A percentile compares a stretch with the other conserved stretches of the same genome.
Evolutionary conservation across 345 rosid genomes (phyloP).

Genomic region (Hirschfeldia incana): DNA sequence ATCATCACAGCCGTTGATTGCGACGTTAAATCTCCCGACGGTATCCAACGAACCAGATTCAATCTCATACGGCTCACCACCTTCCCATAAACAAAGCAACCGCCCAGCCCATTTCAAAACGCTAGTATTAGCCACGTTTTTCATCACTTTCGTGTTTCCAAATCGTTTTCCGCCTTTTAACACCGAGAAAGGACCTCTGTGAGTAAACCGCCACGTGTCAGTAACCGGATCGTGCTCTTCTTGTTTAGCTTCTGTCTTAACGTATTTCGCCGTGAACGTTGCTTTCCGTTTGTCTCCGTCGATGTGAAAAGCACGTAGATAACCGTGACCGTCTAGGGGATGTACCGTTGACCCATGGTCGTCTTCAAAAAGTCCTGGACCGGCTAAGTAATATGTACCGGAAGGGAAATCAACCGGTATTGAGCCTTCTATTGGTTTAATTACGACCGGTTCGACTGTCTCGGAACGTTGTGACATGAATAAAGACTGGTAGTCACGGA

Average conservation of each 20-base stretch:
- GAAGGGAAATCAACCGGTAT: conserved; percentile 71
- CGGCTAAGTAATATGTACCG: conserved; percentile 81
- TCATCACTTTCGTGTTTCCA: conserved; percentile 91
- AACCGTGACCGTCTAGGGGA: conserved; percentile 91
- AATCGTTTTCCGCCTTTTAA: conserved; percentile 65
- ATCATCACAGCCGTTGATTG: conserved; percentile 44
- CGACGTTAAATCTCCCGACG: conserved; percentile 49
- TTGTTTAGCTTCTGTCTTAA: conserved; percentile 75
- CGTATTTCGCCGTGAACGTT: conserved; percentile 76
- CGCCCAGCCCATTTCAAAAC: conserved; percentile 76
- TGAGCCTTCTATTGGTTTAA: conserved; percentile 54
- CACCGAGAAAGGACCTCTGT: conserved; percentile 87
- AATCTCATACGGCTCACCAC: conserved; percentile 87
- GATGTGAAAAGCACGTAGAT: conserved; percentile 67
- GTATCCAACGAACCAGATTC: conserved; percentile 72
- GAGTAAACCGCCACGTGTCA: conserved; percentile 78
- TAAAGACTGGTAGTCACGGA: conserved; percentile 84
- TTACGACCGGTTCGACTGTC: conserved; percentile 49
- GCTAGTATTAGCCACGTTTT: conserved; percentile 90
- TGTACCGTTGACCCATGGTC: conserved; percentile 93
- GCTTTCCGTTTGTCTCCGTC: conserved; percentile 47
- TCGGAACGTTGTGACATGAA: conserved; percentile 77
- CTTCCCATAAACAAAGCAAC: conserved; percentile 90
- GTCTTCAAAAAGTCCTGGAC: conserved; percentile 82
- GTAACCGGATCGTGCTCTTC: conserved; percentile 74